These are phyloP conservation scores for Auxenochlorella protothecoides DNA, from an alignment of 139 green algal species.

Conservation along the genomic window DNA sequence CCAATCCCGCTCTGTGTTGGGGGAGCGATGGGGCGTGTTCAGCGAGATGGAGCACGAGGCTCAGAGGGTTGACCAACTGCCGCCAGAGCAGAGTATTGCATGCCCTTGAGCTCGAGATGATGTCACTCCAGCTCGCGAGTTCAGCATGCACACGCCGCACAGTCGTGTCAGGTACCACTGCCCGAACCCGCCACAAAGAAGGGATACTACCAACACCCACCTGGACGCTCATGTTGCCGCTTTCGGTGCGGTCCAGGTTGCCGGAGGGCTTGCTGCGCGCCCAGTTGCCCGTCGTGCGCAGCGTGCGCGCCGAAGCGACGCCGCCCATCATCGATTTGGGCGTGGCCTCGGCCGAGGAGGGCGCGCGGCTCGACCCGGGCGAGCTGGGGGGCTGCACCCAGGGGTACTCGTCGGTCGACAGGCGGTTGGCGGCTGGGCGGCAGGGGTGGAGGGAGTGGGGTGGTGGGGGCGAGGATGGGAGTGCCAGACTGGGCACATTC, in stretches of 20 bases:
- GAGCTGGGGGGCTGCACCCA: constrained; percentile 40
- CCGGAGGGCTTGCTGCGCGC: constrained; percentile 14
- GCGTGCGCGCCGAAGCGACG: constrained; percentile 18
- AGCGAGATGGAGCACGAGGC: background rate
- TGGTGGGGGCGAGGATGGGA: no score
- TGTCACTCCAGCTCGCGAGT: no score
- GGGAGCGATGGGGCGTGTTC: background rate
- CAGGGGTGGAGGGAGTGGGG: no score
- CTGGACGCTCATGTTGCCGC: no score
- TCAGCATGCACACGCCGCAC: no score
- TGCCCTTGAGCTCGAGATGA: no score
- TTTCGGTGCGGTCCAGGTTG: background rate
- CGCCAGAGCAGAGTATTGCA: no score
- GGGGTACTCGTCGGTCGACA: constrained; percentile 67
- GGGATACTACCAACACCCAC: no score
- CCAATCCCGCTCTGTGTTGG: constrained; percentile 1
- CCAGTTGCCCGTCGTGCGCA: constrained; percentile 30
- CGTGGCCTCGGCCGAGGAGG: constrained; percentile 8
- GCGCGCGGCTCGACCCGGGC: background rate
- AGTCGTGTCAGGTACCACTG: no score
- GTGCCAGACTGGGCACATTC: no score
- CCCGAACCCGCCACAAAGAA: no score
- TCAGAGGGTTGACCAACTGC: no score
- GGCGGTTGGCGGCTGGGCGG: constrained; percentile 16
- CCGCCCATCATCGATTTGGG: constrained; percentile 1